Conservation (phyloP, 495 filamentous ascomycete genomes). For the Aspergillus biplanus region DNA sequence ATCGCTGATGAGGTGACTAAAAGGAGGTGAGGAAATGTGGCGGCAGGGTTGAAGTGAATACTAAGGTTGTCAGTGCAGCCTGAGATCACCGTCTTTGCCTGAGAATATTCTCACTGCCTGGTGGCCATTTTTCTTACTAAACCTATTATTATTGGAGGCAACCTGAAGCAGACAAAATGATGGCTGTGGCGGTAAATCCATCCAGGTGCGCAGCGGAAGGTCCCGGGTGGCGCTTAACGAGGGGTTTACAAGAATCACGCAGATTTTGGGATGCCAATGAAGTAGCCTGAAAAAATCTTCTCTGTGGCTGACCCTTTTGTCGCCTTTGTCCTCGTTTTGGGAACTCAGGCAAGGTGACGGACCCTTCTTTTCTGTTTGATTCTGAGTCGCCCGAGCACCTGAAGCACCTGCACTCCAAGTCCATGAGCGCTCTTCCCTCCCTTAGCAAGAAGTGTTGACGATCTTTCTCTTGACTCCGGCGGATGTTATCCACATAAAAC, state of each 20-base stretch:
- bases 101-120: background rate
- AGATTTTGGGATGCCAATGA: background rate
- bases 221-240: conserved; percentile 1
- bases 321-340: background rate
- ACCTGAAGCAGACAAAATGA: background rate
- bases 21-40: background rate
- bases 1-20: background rate
- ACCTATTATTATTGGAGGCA: background rate
- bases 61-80: background rate
- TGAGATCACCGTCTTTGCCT: background rate
- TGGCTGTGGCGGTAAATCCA: background rate
- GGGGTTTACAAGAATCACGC: background rate
- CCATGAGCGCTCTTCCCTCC: background rate
- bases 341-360: background rate
- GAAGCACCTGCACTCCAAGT: background rate
- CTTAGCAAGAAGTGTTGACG: background rate
- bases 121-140: background rate
- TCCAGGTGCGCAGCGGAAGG: conserved; percentile 1
- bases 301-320: background rate
- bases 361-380: background rate
- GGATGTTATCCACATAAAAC: background rate
- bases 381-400: background rate
- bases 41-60: conserved; percentile 4
- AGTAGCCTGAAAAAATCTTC: background rate
- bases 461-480: background rate